Evolutionary conservation across 2,329 filamentous ascomycete genomes (phyloP).

Genomic region (Sporothrix curviconia): DNA sequence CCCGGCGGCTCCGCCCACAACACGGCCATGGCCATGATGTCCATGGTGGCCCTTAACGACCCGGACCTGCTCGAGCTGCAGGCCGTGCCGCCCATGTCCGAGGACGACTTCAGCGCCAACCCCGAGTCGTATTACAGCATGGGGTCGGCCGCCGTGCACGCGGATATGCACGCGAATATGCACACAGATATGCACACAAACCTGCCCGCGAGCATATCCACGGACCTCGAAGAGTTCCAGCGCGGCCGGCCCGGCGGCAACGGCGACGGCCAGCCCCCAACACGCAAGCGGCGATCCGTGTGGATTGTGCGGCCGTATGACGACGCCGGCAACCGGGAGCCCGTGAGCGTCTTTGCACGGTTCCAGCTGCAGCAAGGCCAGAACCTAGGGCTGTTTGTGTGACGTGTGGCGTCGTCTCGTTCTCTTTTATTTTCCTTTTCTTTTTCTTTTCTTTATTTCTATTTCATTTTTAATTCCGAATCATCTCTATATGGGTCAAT

Average conservation of each 20-base stretch:
- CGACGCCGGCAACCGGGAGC: conserved; percentile 18
- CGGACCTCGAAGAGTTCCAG: neutral
- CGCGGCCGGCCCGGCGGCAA: too few species aligned
- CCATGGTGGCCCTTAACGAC: conserved; percentile 20
- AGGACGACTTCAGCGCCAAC: conserved; percentile 19
- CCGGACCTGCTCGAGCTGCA: conserved; percentile 20
- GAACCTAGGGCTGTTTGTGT: conserved; percentile 23
- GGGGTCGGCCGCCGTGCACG: conserved; percentile 15
- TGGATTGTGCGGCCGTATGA: conserved; percentile 27
- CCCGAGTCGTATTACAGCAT: conserved; percentile 25
- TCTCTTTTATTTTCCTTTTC: neutral
- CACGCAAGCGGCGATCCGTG: conserved; percentile 22
- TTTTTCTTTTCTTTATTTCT: neutral
- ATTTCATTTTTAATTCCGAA: too few species aligned
- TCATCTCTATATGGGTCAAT: too few species aligned
- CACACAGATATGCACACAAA: neutral
- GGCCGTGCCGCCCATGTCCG: conserved; percentile 11
- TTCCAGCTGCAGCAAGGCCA: conserved; percentile 21
- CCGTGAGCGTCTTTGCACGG: conserved; percentile 24
- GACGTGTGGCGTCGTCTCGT: neutral
- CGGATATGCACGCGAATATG: neutral
- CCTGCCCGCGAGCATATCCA: neutral
- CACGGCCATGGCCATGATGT: conserved; percentile 2
- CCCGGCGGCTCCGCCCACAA: neutral
- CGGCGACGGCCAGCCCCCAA: conserved; percentile 2